These are phyloP conservation scores for Angomonas deanei DNA, from an alignment of 208 protist species.

Conservation along the genomic window DNA sequence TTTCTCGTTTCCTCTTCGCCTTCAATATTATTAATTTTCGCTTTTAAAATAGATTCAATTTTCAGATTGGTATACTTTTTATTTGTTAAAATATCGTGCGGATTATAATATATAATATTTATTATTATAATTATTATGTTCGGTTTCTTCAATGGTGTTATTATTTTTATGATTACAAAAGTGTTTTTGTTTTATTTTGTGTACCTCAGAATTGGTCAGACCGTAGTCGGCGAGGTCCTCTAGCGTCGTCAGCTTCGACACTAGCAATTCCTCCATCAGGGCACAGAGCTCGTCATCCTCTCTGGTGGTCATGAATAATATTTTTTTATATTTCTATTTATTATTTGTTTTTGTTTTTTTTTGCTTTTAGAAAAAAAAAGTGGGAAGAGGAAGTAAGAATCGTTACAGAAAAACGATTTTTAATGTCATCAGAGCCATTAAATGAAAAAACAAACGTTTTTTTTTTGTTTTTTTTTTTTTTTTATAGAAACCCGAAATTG, in stretches of 20 bases:
- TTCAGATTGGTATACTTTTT: not conserved
- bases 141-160: not conserved
- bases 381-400: not conserved
- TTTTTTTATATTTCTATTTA: too few species aligned
- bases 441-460: not conserved
- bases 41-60: not conserved
- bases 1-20: not conserved
- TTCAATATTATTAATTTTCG: not conserved
- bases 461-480: not conserved
- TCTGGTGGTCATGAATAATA: not conserved
- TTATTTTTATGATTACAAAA: not conserved
- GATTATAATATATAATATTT: too few species aligned
- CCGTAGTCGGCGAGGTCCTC: conserved; percentile 13
- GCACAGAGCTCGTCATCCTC: conserved; percentile 8
- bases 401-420: not conserved
- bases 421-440: not conserved
- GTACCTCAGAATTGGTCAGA: conserved; percentile 14
- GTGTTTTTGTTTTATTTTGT: not conserved
- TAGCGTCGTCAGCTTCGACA: conserved; percentile 7
- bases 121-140: not conserved
- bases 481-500: too few species aligned
- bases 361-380: not conserved
- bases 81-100: too few species aligned
- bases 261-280: conserved; percentile 11
- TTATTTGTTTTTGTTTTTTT: not conserved